Base-by-base conservation (phyloP, 202 grass and related monocot species). In the Panicum hallii region DNA sequence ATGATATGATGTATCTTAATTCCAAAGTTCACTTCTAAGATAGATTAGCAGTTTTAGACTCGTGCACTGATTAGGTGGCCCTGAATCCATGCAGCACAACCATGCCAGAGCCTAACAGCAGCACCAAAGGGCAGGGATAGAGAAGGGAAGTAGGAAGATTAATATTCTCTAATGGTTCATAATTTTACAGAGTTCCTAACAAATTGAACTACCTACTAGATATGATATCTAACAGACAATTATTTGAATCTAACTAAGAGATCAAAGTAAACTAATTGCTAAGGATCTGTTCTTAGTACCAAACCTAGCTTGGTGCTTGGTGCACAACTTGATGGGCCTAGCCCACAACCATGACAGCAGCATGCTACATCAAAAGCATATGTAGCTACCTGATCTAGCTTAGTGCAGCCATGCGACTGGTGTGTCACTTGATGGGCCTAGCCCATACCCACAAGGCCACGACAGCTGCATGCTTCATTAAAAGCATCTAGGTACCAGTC, bases 1-100 rank as follows among this genome's bases (percentile, higher is more conserved):
- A 82, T 38, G 16, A 76, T 13, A 80, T 70, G 34, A 85, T 65
- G 38, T 22, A 46, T n/a, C 20, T 49, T 70, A 80, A 76, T 58
- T 70, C 40, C 23, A 64, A 16, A 40, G 16, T 75, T 41, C 17
- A 57, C 20, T n/a, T 23, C 42, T 58, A 69, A 72, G 67, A 57
- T 50, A 52, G 3, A 70, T 79, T 60, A 74, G 14, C 54, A 87
- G 26, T 56, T 69, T 41, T 47, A 11, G 6, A 47, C 67, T 5
- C 13, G 6, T 14, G 11, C 20, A 44, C 47, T 26, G 67, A 47
- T 47, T 46, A 70, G 67, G 43, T 47, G 67, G 67, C 22, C 11
- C 43, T 70, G 58, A 10, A 62, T 28, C 10, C 58, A 70, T 46
- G 67, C 42, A 26, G 42, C 42, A 47, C 42, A 26, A 26, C 20